A percentile compares a stretch with the other conserved stretches of the same genome.
These are phyloP conservation scores for Lophium mytilinum DNA, from an alignment of 495 filamentous ascomycete species.

Conservation along the genomic window DNA sequence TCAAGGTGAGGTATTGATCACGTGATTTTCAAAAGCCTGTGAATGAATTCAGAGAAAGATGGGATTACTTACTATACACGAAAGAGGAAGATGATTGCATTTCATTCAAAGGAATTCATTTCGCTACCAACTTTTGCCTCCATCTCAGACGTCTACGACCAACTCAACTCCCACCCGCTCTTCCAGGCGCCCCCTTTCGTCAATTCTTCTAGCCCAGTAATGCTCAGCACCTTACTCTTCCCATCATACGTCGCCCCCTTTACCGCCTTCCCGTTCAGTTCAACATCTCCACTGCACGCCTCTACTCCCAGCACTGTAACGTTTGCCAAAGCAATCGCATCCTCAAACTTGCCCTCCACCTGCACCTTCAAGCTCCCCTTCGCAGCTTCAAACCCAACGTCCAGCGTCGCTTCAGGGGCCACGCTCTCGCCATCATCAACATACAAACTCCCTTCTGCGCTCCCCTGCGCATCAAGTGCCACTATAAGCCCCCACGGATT, in stretches of 20 bases:
- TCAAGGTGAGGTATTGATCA: too few relatives aligned
- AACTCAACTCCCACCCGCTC: constrained; percentile 50
- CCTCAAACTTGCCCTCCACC: constrained; percentile 47
- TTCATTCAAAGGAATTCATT: too few relatives aligned
- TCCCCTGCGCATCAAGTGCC: constrained; percentile 48
- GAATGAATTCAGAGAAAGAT: too few relatives aligned
- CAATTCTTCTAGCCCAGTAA: constrained; percentile 43
- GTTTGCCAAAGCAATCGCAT: constrained; percentile 54
- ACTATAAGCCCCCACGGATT: constrained; percentile 65
- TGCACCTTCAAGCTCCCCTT: constrained; percentile 40
- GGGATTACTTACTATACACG: too few relatives aligned
- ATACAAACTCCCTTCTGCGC: constrained; percentile 61
- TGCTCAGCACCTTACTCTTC: constrained; percentile 40
- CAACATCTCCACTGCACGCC: constrained; percentile 37
- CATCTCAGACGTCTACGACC: constrained; percentile 29
- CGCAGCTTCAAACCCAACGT: constrained; percentile 43
- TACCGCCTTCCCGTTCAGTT: constrained; percentile 43
- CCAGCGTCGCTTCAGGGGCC: constrained; percentile 41
- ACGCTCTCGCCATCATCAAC: constrained; percentile 79
- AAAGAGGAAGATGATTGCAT: too few relatives aligned
- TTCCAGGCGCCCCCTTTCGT: constrained; percentile 50
- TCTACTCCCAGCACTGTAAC: constrained; percentile 60
- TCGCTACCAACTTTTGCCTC: too few relatives aligned
- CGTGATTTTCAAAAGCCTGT: too few relatives aligned
- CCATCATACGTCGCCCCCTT: constrained; percentile 42